Base-by-base conservation (phyloP, 192 early-diverging fungal species). In the Entophlyctis luteolus region DNA sequence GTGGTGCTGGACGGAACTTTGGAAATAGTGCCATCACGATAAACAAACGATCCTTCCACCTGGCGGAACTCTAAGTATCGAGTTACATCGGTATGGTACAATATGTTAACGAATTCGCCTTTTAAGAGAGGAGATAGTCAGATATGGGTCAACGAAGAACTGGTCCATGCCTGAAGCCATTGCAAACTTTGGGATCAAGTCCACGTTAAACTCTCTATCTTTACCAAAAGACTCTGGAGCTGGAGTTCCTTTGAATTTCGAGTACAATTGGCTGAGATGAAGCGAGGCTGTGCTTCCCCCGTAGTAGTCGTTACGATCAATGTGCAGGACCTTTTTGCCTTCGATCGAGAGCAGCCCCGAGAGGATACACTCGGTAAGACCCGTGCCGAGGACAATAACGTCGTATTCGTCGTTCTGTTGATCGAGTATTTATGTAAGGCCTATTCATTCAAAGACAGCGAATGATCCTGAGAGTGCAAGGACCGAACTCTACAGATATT, bases 121-220 rank as follows among this genome's bases (percentile, higher is more conserved):
- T 89, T 5, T 52, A 16, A 27, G 10, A 52, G 22, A 52, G 28
- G 28, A 16, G 22, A 20, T 16, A 10, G 49, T 20, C 10, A 16
- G 20, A 10, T 52, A 52, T 6, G 28, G 1, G 49, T 10, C 22
- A 20, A 28, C 28, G 49, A 20, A 28, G 49, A 6, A 28, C 10
- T 16, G 49, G 20, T 52, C 22, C 10, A 92, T 28, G 52, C 93
- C 75, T 58, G 81, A 94, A 65, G 92, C 94, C 96, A 99, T 98
- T 82, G 96, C 91, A 79, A 99, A 99, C 83, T 99, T 99, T 65
- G 97, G 97, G 48, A 99, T 96, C 69, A 97, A 80, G 76, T 99
- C 97, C 53, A 99, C 87, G 77, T 91, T 93, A 79, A 88, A 99
- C 79, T 98, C 95, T 52, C 95, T 71, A 71, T 86, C 84, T 28